phyloP scores from a whole-genome alignment of 768 basidiomycete genomes.

The Dictyophora rubrovolvata region DNA sequence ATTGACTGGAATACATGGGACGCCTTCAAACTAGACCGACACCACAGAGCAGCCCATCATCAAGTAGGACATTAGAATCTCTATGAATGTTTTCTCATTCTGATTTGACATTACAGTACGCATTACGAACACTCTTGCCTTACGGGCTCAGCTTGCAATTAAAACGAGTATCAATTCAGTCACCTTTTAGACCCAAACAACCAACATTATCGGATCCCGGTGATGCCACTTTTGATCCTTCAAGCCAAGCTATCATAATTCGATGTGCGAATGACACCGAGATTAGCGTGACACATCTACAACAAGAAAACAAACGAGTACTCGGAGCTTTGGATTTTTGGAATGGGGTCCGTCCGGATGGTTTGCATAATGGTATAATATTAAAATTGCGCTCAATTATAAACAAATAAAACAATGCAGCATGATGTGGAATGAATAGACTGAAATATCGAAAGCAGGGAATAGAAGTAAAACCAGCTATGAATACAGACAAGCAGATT shows the following conservation, averaged over 20 bases:
- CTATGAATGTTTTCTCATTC: not conserved
- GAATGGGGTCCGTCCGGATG: conserved; percentile 47
- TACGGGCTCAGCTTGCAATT: conserved; percentile 21
- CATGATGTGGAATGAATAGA: not conserved
- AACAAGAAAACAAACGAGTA: conserved; percentile 49
- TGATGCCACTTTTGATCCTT: conserved; percentile 32
- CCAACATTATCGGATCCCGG: conserved; percentile 26
- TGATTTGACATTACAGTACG: conserved; percentile 14
- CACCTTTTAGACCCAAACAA: conserved; percentile 7
- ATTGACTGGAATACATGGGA: conserved; percentile 50
- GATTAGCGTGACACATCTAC: conserved; percentile 45
- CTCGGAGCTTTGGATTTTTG: conserved; percentile 62
- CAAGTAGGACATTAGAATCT: conserved; percentile 34
- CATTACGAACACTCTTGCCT: conserved; percentile 18
- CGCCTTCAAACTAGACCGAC: conserved; percentile 43
- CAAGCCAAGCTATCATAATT: conserved; percentile 34
- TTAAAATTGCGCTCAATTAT: conserved; percentile 3
- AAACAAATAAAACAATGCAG: not conserved
- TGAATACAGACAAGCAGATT: not conserved
- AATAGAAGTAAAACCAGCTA: not conserved
- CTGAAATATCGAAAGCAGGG: not conserved
- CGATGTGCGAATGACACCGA: conserved; percentile 45
- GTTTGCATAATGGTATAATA: conserved; percentile 6
- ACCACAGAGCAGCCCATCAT: conserved; percentile 57
- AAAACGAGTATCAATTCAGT: conserved; percentile 13